Conservation (phyloP, 805 yeast genomes). For the Candida sithepensis region DNA sequence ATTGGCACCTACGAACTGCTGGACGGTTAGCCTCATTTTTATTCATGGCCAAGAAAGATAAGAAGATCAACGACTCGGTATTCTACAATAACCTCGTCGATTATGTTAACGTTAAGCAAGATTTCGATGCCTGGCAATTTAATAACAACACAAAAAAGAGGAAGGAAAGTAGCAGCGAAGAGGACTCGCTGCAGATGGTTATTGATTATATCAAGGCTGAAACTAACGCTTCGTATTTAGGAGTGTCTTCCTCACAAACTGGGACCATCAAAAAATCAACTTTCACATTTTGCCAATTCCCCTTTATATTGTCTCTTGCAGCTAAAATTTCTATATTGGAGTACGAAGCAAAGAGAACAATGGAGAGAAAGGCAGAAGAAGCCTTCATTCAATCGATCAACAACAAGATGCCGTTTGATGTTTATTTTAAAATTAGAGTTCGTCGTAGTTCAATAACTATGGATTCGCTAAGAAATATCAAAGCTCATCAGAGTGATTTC, state of each 20-base stretch:
- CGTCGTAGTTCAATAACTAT: conserved; percentile 63
- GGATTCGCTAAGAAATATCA: conserved; percentile 70
- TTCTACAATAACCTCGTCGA: conserved; percentile 85
- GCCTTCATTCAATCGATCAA: conserved; percentile 78
- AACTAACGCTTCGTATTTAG: conserved; percentile 29
- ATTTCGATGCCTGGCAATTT: conserved; percentile 82
- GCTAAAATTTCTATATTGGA: conserved; percentile 78
- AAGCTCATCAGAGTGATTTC: conserved; percentile 53
- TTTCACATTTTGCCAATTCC: conserved; percentile 75
- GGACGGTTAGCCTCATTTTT: conserved; percentile 55
- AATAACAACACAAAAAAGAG: conserved; percentile 23
- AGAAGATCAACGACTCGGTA: conserved; percentile 34
- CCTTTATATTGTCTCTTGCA: conserved; percentile 78
- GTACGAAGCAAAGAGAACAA: conserved; percentile 72
- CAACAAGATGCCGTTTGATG: conserved; percentile 56
- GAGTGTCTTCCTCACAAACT: conserved; percentile 29
- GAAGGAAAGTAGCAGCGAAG: not conserved
- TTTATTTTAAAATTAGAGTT: conserved; percentile 64
- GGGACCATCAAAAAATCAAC: conserved; percentile 22
- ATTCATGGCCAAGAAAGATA: conserved; percentile 47
- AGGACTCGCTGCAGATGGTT: conserved; percentile 34
- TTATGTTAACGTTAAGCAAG: conserved; percentile 68
- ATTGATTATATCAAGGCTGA: conserved; percentile 43
- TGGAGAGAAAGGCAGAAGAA: conserved; percentile 87
- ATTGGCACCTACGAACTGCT: conserved; percentile 78